Base-by-base conservation (phyloP, 2,329 filamentous ascomycete genomes). In the Claviceps capensis region DNA sequence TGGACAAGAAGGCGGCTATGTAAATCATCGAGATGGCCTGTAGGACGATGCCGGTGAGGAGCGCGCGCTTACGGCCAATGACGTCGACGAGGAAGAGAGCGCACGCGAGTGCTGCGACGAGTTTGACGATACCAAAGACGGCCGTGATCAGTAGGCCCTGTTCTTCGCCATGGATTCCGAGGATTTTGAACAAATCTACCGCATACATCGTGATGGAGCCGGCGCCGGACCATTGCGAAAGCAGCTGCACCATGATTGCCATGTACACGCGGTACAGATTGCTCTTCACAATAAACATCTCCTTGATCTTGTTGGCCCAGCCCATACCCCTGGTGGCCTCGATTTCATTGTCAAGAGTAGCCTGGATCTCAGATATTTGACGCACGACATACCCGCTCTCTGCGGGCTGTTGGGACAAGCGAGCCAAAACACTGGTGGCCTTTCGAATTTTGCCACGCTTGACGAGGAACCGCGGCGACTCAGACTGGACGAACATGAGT, bases 1-100 rank as follows among this genome's bases (percentile, higher is more conserved):
- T 71, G 0, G 78, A 79, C 1, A 84, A 68, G 68, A 82, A 85
- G 2, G 66, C 63, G 1, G 80, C 81, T 13, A 85, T 70, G 62
- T 83, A 85, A 56, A 80, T 57, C 77, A 84, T 82, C 11, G 79
- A 59, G 8, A 84, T 63, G 16, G 74, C 72, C 62, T 85, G 81
- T 1, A 83, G 68, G 1, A 69, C 70, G 58, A 84, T 83, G 2
- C 81, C 81, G 0, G 75, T 64, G 17, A 82, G 71, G 0, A 85
- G 72, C 0, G 81, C 73, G 7, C 80, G 77, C 67, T 88, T 89
- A 53, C 86, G 82, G 4, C 86, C 86, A 57, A 90, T 82, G 51
- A 85, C 81, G 59, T 90, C 86, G 56, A 90, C 85, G 7, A 90
- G 75, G 75, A 90, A 88, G 50, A 89, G 73, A 0, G 86, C 85